Evolutionary conservation across 1,284 basidiomycete genomes (phyloP), one percentile per base, ranked within the genome.

Genomic region (Pyrrhoderma lamaoense): DNA sequence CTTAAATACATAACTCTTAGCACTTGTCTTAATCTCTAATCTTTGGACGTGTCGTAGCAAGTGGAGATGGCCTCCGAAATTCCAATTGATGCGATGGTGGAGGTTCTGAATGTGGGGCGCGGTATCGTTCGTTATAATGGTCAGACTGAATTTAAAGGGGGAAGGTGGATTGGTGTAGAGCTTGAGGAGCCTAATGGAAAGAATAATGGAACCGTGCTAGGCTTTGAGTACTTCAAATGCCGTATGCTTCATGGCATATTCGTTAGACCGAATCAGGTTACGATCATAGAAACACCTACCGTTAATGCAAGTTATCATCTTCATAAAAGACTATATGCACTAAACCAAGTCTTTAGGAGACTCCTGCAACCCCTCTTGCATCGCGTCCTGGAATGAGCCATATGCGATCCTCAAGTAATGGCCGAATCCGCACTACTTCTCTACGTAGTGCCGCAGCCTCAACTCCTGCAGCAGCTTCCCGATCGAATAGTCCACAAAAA

Each of bases 161-260:
- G 96, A 0, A 87, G 88, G 70, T 99, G 96, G 96, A 79, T 97
- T 54, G 96, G 96, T 13, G 82, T 99, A 53, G 92, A 94, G 64
- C 79, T 99, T 50, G 80, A 73, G 46, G 83, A 88, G 58, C 66
- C 77, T 3, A 85, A 82, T 42, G 96, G 96, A 37, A 98, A 98
- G 82, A 99, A 99, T 71, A 89, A 99, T 62, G 96, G 96, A 1
- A 79, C 82, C 1, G 89, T 99, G 0, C 76, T 86, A 45, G 93
- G 89, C 23, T 73, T 85, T 52, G 61, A 70, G 7, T 99, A 99
- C 72, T 99, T 99, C 67, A 75, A 74, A 14, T 95, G 92, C 69
- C 75, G 78, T 59, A 73, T 77, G 48, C 74, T 75, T 35, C 73
- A 89, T 66, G 96, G 96, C 42, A 87, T 98, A 38, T 99, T 99